These are phyloP conservation scores for Ceratobasidium sp. DNA, from an alignment of 1,284 basidiomycete species.

Conservation along the genomic window DNA sequence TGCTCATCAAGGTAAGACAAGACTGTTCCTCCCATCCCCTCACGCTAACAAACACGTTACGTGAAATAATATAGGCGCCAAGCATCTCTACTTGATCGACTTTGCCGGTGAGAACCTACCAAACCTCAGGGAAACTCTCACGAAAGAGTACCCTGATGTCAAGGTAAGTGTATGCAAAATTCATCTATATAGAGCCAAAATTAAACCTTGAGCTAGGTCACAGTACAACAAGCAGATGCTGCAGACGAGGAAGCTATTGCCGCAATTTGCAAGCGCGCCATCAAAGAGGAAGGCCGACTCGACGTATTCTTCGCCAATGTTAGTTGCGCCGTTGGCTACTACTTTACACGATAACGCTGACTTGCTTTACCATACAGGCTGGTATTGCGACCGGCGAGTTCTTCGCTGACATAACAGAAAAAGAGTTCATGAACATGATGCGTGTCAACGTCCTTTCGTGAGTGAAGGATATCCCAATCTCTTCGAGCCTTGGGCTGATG, in stretches of 20 bases:
- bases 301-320: conserved; percentile 98
- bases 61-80: conserved; percentile 71
- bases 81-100: conserved; percentile 88
- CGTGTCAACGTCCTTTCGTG: conserved; percentile 87
- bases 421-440: conserved; percentile 82
- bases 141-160: conserved; percentile 79
- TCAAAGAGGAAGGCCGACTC: conserved; percentile 85
- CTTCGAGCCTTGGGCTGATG: not conserved
- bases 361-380: conserved; percentile 64
- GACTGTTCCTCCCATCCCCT: not conserved
- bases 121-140: conserved; percentile 77
- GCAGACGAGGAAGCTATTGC: conserved; percentile 83
- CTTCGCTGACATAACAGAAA: conserved; percentile 68
- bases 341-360: too few relatives aligned
- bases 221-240: conserved; percentile 82
- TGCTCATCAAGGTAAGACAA: conserved; percentile 80
- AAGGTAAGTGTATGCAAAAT: conserved; percentile 65
- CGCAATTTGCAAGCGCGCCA: conserved; percentile 76
- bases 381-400: conserved; percentile 57
- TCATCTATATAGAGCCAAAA: not conserved
- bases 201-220: conserved; percentile 66
- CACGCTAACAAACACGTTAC: not conserved
- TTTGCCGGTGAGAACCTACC: conserved; percentile 79
- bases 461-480: conserved; percentile 52
- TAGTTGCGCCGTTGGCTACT: conserved; percentile 52